Base-by-base conservation (phyloP, 2,329 filamentous ascomycete species). In the Lasiodiplodia hormozganensis region DNA sequence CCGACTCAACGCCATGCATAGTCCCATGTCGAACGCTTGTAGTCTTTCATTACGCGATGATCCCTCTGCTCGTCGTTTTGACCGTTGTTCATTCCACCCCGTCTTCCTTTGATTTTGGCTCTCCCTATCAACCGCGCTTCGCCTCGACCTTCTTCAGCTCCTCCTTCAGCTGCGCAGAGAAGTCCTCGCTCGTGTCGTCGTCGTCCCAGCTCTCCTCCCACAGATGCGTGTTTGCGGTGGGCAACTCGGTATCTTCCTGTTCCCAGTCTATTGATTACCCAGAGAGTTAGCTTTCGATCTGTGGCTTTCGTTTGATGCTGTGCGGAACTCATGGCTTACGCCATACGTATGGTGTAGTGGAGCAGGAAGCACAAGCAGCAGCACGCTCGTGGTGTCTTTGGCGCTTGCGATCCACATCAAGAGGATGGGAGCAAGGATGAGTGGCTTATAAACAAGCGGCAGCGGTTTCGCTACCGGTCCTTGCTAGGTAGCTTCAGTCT, bases 131-230 rank as follows among this genome's bases (percentile, higher is more conserved):
- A 62, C 40, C 66, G 16, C 60, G 58, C 67, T 68, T 68, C 62
- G 52, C 31, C 47, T 67, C 93, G 76, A 97, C 92, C 84, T 97
- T 97, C 87, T 96, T 96, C 72, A 97, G 84, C 81, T 98, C 95
- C 82, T 97, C 92, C 83, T 93, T 96, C 77, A 99, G 84, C 85
- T 98, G 95, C 76, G 92, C 88, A 14, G 94, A 96, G 80, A 99
- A 99, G 77, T 99, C 96, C 79, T 99, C 96, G 76, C 88, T 96
- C 73, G 93, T 96, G 82, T 98, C 96, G 79, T 98, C 95, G 77
- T 99, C 96, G 78, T 99, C 96, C 96, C 96, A 99, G 86, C 94
- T 97, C 86, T 99, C 96, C 82, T 99, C 96, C 96, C 96, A 99
- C 67, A 99, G 85, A 83, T 98, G 94, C 79, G 90, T 88, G 76